phyloP scores from a whole-genome alignment of 768 basidiomycete species.

The Boletus reticulatus region DNA sequence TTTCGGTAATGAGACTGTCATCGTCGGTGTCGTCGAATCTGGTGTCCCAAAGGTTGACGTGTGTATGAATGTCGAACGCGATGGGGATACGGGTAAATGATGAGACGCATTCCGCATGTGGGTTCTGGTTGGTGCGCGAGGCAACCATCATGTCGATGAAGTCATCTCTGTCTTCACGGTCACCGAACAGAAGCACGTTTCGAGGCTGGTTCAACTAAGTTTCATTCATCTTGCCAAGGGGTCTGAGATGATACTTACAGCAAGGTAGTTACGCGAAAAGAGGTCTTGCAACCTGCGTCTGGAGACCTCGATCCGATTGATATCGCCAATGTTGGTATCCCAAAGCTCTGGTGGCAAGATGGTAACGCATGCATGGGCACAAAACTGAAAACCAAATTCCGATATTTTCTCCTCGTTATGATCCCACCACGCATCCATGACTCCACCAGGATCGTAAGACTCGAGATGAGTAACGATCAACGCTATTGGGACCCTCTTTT shows the following conservation, averaged over 20 bases:
- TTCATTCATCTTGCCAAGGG: background rate
- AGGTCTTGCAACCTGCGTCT: conserved; percentile 8
- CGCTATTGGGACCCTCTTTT: conserved; percentile 24
- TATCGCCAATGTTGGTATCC: background rate
- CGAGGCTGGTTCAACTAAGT: conserved; percentile 11
- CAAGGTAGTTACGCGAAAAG: conserved; percentile 2
- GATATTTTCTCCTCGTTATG: conserved; percentile 26
- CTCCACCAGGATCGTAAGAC: conserved; percentile 19
- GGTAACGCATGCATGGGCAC: conserved; percentile 38
- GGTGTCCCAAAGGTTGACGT: conserved; percentile 19
- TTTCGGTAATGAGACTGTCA: conserved; percentile 10
- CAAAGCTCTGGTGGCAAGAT: conserved; percentile 9
- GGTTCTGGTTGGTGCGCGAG: background rate
- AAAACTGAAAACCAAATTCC: conserved; percentile 30
- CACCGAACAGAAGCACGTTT: conserved; percentile 19
- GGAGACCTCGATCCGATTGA: conserved; percentile 9
- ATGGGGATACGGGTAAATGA: conserved; percentile 3
- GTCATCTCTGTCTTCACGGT: conserved; percentile 11
- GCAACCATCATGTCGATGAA: conserved; percentile 5
- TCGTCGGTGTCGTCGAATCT: conserved; percentile 14
- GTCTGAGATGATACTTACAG: conserved; percentile 10
- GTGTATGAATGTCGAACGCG: conserved; percentile 4
- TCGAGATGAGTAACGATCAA: conserved; percentile 29
- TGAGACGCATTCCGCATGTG: background rate
- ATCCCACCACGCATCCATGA: conserved; percentile 38